These are phyloP conservation scores for Zelopaecilomyces penicillatus DNA, from an alignment of 2,329 filamentous ascomycete genomes.

Conservation along the genomic window DNA sequence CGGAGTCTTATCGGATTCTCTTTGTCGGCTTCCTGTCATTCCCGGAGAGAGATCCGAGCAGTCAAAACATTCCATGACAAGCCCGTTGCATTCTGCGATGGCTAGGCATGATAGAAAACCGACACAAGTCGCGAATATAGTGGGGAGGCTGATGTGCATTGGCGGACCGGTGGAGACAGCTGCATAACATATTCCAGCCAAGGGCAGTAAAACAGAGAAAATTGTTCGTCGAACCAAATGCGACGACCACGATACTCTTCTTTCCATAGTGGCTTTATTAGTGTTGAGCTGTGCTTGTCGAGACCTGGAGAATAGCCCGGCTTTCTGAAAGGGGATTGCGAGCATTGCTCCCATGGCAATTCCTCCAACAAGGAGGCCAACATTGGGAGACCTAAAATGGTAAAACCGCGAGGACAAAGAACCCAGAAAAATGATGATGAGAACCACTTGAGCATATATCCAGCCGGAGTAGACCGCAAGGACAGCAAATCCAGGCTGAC, in stretches of 20 bases:
- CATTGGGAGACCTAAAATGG: constrained; percentile 51
- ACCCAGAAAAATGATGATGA: constrained; percentile 64
- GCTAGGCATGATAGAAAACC: constrained; percentile 66
- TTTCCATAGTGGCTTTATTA: constrained; percentile 59
- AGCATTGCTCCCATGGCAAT: constrained; percentile 61
- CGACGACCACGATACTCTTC: constrained; percentile 59
- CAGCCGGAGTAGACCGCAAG: constrained; percentile 66
- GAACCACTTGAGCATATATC: constrained; percentile 69
- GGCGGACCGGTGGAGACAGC: constrained; percentile 55
- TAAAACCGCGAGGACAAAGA: constrained; percentile 65
- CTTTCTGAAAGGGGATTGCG: constrained; percentile 67
- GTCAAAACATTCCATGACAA: constrained; percentile 76
- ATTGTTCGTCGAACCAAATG: constrained; percentile 60
- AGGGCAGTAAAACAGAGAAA: constrained; percentile 59
- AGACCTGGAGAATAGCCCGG: constrained; percentile 58
- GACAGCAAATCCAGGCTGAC: constrained; percentile 64
- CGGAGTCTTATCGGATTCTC: constrained; percentile 27
- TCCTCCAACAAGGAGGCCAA: constrained; percentile 58
- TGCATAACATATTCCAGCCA: constrained; percentile 60
- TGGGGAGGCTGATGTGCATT: constrained; percentile 53
- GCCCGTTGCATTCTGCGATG: constrained; percentile 65
- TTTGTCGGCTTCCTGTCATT: constrained; percentile 50
- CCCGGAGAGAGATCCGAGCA: constrained; percentile 70
- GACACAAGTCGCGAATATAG: constrained; percentile 55
- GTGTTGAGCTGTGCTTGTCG: constrained; percentile 50